Evolutionary conservation across 352 stramenopile genomes (phyloP), one percentile per base, ranked within the genome.

Genomic region (Thalassiosira exigua): DNA sequence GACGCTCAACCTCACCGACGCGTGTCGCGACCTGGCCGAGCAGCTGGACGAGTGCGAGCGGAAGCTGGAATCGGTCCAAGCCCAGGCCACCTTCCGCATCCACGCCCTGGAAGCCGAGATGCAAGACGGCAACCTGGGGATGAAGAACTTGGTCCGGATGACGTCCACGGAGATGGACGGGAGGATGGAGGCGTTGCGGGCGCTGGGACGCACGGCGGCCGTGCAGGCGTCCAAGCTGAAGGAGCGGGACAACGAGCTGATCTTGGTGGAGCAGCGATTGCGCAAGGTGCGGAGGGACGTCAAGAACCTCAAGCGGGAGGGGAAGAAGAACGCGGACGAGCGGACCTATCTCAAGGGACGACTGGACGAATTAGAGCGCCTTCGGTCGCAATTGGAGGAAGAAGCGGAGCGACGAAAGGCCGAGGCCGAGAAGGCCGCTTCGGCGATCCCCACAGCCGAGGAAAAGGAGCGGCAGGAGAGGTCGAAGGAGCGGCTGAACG

Each of bases 71-170:
- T 71, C 36, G 4, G 74, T 82, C 7, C 74, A 82, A 57, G 66
- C 74, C 24, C 56, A 77, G 32, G 74, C 74, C n/a, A 82, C 74
- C 0, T 82, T 82, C 39, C 74, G 74, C 9, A 82, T 82, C 17
- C 74, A 82, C 54, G 74, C 74, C 0, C 74, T 82, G n/a, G 74
- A 82, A 36, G 67, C 74, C 0, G 74, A 82, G 60, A 50, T 82
- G 44, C 74, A 82, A 57, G 74, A 82, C 56, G 65, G 65, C 7
- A 74, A 76, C 24, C 12, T 77, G 0, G 74, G 74, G 9, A 30
- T 82, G 46, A 82, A 77, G 36, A 74, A 51, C 17, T 50, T 82
- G 19, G 66, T 82, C 0, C 76, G 72, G 53, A 69, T 82, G 74
- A 82, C 74, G 17, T 69, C 48, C 33, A 72, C 74, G 7, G 74